Evolutionary conservation across 2,329 filamentous ascomycete species (phyloP), one percentile per base, ranked within the genome.

Genomic region (Botrytis byssoidea): DNA sequence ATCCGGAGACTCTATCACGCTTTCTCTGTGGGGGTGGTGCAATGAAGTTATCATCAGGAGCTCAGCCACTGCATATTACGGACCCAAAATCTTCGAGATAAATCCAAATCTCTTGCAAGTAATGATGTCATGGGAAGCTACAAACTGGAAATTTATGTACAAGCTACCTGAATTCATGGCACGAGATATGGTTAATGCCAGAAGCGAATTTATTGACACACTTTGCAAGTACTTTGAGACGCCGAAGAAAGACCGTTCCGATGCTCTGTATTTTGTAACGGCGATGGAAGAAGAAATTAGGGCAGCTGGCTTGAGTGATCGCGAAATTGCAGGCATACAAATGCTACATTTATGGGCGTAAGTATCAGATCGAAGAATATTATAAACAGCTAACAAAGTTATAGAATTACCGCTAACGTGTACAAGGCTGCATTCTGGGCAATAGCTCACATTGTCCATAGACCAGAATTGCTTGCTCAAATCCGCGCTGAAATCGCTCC

Each of bases 141-240:
- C 55, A 44, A 70, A 35, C 18, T 61, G 67, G 67, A 71, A 71
- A 42, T 40, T 55, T 14, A 48, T 71, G 12, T 71, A 37, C 29
- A 32, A 65, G 4, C 3, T 63, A 18, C 44, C 69, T 40, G 61
- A 14, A 4, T 71, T 65, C 16, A 51, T 71, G 42, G n/a, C 44
- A 35, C 37, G 25, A 55, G 60, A 71, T 64, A 63, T 71, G 32
- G 20, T 9, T 14, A 25, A 57, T 9, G 57, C 69, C 20, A 40
- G 32, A 46, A 9, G 51, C 4, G 60, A 71, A 10, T 20, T 57
- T 14, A 48, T 71, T n/a, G 59, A 46, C n/a, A 65, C 59, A 2
- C 25, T 70, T n/a, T 46, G 55, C 37, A 60, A 59, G 48, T 70
- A 70, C 40, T 70, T 70, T 40, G 40, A 70, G 16, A 70, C 55